A percentile compares a stretch with the other conserved stretches of the same genome.
phyloP scores from a whole-genome alignment of 352 stramenopile species.

The Pythium guiyangense region DNA sequence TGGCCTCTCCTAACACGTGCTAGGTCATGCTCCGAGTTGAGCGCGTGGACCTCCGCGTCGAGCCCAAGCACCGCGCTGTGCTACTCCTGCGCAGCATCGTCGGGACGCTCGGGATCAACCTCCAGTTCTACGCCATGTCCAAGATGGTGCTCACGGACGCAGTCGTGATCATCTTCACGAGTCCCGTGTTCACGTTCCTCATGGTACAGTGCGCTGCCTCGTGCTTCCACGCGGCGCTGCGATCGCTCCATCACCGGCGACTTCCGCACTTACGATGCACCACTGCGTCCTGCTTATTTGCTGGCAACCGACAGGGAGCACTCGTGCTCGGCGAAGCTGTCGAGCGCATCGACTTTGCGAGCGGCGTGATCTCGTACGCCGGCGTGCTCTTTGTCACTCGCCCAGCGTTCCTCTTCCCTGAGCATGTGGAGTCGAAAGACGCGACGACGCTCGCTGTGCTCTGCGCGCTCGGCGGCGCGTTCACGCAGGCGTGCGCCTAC shows the following conservation, averaged over 20 bases:
- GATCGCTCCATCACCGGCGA: too few species aligned
- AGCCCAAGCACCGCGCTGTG: constrained; percentile 24
- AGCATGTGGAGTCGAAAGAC: constrained; percentile 6
- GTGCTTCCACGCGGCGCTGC: too few species aligned
- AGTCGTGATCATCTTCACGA: constrained; percentile 66
- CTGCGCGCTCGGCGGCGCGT: constrained; percentile 34
- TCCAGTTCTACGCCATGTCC: too few species aligned
- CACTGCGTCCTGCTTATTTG: not conserved
- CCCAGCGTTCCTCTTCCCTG: constrained; percentile 47
- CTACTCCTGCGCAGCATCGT: constrained; percentile 49
- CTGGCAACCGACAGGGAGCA: constrained; percentile 19
- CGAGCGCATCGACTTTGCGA: constrained; percentile 38
- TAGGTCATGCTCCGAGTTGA: constrained; percentile 35
- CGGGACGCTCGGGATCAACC: constrained; percentile 41
- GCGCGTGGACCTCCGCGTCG: constrained; percentile 29
- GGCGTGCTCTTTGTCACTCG: constrained; percentile 63
- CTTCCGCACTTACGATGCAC: too few species aligned
- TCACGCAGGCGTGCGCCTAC: constrained; percentile 42
- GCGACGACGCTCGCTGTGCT: constrained; percentile 24
- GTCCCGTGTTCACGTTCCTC: constrained; percentile 56
- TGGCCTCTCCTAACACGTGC: not conserved
- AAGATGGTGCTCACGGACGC: constrained; percentile 74
- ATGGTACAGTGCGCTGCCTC: constrained; percentile 17
- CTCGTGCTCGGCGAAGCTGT: constrained; percentile 44
- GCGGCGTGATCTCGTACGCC: constrained; percentile 44